Conservation (phyloP, 768 basidiomycete genomes). For the Tulasnella sp. region DNA sequence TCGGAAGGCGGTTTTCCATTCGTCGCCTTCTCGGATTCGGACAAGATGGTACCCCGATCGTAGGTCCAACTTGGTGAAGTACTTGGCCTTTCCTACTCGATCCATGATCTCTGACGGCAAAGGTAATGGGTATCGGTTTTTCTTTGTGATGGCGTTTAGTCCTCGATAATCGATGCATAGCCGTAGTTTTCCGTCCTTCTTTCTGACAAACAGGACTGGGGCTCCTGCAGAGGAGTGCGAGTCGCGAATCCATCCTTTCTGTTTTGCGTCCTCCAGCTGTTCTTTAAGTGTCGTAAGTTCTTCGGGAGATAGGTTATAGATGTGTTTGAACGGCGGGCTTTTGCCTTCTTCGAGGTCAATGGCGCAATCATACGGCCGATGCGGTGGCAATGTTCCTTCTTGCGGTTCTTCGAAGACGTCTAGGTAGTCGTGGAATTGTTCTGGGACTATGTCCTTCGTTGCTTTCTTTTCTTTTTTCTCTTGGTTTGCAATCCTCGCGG, state of each 20-base stretch:
- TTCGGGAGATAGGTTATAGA: background rate
- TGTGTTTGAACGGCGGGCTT: background rate
- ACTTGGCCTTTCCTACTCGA: background rate
- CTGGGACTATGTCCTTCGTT: background rate
- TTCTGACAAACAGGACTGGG: background rate
- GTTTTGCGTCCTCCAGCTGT: background rate
- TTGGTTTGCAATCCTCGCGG: background rate
- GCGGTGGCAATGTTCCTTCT: background rate
- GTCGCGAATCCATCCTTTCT: background rate
- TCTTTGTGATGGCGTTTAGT: background rate
- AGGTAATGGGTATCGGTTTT: background rate
- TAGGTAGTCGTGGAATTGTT: background rate
- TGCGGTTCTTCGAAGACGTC: background rate
- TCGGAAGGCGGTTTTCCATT: constrained; percentile 14
- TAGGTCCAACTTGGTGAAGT: constrained; percentile 6
- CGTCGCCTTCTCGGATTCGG: constrained; percentile 7
- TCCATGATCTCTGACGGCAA: background rate
- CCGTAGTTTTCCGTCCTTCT: background rate
- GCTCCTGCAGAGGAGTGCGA: background rate
- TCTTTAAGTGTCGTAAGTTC: background rate
- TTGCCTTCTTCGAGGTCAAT: background rate
- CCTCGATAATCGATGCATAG: background rate
- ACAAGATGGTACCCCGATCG: background rate
- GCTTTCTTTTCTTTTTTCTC: background rate
- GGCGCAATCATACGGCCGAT: background rate